Evolutionary conservation across 2,329 filamentous ascomycete species (phyloP), one percentile per base, ranked within the genome.

Genomic region (Penicillium griseofulvum): DNA sequence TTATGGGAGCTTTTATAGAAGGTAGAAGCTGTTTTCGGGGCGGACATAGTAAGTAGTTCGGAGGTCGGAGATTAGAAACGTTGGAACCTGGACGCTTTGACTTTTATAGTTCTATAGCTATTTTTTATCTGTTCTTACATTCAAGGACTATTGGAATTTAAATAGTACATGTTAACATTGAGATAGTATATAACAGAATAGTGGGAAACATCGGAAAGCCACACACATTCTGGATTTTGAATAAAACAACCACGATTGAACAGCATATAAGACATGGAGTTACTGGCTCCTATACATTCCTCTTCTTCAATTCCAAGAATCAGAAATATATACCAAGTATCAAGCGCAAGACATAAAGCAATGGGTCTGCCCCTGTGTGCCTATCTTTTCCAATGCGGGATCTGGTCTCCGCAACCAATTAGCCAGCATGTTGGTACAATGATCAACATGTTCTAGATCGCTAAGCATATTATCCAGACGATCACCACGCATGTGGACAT

Each of bases 381-480:
- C 58, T 17, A 59, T 26, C 14, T 52, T n/a, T 2, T 59, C 56
- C 28, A 59, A 38, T 2, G 29, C 43, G 2, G 55, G 52, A 37
- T 54, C 49, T 11, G 53, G 43, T 45, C 52, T 53, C 22, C 55
- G 49, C 28, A 60, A 22, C 51, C 49, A 59, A 42, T 61, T 47
- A 24, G 54, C 54, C 45, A 61, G 16, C 51, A 61, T 59, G 7
- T 61, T 38, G 4, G 57, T 57, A 43, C 59, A 61, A 24, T 61
- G 59, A 46, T 59, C 57, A 37, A 59, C 56, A 52, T 61, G 59
- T 8, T 59, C 56, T 10, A 61, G 41, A 43, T 59, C 54, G 0
- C 38, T 45, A n/a, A 57, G 42, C 57, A 61, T 61, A 22, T 39
- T 54, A 37, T 61, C 59, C 24, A 61, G 48, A 11, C 57, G 57